Evolutionary conservation across 768 basidiomycete species (phyloP).

Genomic region (Sistotremastrum suecicum): DNA sequence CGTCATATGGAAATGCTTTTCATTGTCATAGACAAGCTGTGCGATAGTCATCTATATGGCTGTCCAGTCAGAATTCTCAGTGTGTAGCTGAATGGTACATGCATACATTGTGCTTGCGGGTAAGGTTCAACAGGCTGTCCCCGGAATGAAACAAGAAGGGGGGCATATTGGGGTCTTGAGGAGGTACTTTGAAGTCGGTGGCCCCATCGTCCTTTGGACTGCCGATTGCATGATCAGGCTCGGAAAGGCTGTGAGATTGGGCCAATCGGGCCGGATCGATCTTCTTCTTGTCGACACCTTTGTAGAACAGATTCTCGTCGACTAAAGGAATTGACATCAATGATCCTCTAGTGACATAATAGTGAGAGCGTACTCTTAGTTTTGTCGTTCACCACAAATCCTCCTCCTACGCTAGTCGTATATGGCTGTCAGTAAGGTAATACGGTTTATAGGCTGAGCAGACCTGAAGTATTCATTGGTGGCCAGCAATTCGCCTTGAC

Average conservation of each 20-base stretch:
- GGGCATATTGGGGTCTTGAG: constrained; percentile 38
- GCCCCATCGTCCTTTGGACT: constrained; percentile 7
- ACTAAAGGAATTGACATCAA: constrained; percentile 11
- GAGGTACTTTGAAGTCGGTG: constrained; percentile 2
- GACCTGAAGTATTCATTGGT: constrained; percentile 89
- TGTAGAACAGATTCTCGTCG: constrained; percentile 92
- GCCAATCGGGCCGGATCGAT: constrained; percentile 74
- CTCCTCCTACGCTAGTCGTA: constrained; percentile 61
- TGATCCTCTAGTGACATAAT: neutral
- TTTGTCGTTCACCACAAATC: constrained; percentile 91
- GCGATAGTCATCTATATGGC: constrained; percentile 73
- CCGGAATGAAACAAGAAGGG: constrained; percentile 78
- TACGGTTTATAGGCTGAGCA: neutral
- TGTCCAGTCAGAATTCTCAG: constrained; percentile 3
- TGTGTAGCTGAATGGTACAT: neutral
- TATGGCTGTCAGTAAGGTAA: constrained; percentile 4
- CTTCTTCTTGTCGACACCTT: constrained; percentile 67
- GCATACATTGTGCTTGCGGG: constrained; percentile 71
- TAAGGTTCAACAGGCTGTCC: constrained; percentile 57
- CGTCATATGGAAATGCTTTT: constrained; percentile 64
- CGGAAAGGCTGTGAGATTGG: constrained; percentile 36
- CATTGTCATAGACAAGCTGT: constrained; percentile 89
- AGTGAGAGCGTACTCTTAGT: constrained; percentile 48
- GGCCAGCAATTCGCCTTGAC: constrained; percentile 74
- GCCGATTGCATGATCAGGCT: constrained; percentile 13